Base-by-base conservation (phyloP, 148 eudicot genomes). In the Rhododendron vialii region DNA sequence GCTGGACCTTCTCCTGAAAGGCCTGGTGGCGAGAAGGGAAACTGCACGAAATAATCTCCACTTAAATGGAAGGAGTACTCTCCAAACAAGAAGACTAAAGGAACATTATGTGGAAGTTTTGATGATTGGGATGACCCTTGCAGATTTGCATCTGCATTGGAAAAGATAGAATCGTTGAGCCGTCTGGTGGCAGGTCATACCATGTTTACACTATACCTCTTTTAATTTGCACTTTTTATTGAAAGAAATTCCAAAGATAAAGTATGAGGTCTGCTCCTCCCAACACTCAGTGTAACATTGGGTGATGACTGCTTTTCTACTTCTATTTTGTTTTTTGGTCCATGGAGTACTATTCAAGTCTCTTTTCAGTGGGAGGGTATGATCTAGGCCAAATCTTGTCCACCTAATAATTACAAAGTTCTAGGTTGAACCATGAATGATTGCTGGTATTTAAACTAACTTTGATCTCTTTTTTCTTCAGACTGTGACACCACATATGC, bases 111-210 rank as follows among this genome's bases (percentile, higher is more conserved):
- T n/a, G n/a, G n/a, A n/a, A n/a, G n/a, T n/a, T n/a, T n/a, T n/a
- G n/a, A n/a, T n/a, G n/a, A n/a, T n/a, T n/a, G n/a, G n/a, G n/a
- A n/a, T n/a, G 90, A 91, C 88, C 93, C 95, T 86, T 87, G 47
- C 48, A 86, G 89, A 83, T 95, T 95, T 78, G 84, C 88, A 83
- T 91, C 90, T 86, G 90, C 94, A 71, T 88, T 96, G 85, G 95
- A 93, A 87, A 93, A 89, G 86, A 91, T 91, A 93, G 95, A 57
- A 91, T 96, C 71, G 89, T 94, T 26, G 99, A 96, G 88, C 99
- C 77, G 90, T 96, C 86, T 96, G 99, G 99, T 96, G 99, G 99
- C 99, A 96, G 98, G 98, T 94, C 82, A 36, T 51, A 51, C 18
- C 33, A 33, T 50, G 33, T 33, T 30, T 51, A n/a, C 33, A 45